A percentile compares a stretch with the other conserved stretches of the same genome.
Evolutionary conservation across 148 eudicot species (phyloP).

Genomic region (Nepenthes mirabilis): DNA sequence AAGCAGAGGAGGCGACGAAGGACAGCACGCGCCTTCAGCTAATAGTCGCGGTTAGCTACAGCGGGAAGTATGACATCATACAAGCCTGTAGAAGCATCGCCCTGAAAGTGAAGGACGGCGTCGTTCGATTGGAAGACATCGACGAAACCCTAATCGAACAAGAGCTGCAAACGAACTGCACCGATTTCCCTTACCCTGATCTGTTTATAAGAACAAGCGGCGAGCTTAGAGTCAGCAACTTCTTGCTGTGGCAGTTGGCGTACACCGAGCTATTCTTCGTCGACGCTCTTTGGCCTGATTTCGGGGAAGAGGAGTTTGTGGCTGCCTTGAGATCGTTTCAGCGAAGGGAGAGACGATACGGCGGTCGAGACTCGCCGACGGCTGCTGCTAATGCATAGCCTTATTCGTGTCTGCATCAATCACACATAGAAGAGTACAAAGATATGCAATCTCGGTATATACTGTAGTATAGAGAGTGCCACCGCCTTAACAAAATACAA

Average conservation of each 20-base stretch:
- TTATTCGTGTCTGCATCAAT: too few relatives aligned
- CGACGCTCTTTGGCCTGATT: slow-evolving; percentile 59
- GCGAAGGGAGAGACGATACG: slow-evolving; percentile 57
- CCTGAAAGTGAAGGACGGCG: slow-evolving; percentile 43
- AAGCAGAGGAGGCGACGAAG: slow-evolving; percentile 41
- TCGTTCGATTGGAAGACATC: slow-evolving; percentile 35
- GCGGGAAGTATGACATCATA: slow-evolving; percentile 55
- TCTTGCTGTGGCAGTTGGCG: slow-evolving; percentile 76
- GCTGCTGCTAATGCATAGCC: too few relatives aligned
- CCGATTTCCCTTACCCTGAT: slow-evolving; percentile 51
- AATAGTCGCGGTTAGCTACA: slow-evolving; percentile 53
- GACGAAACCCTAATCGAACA: slow-evolving; percentile 37
- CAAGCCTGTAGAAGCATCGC: slow-evolving; percentile 65
- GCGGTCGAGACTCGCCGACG: slow-evolving; percentile 14
- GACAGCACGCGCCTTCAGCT: slow-evolving; percentile 48
- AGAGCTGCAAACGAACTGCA: slow-evolving; percentile 52
- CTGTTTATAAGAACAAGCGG: slow-evolving; percentile 68
- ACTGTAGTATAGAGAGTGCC: too few relatives aligned
- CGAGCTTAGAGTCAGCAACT: slow-evolving; percentile 68
- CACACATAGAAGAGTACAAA: too few relatives aligned
- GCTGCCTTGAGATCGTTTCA: slow-evolving; percentile 53
- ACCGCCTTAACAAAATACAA: too few relatives aligned
- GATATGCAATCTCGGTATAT: too few relatives aligned
- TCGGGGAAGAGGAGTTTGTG: slow-evolving; percentile 47
- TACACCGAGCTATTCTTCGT: slow-evolving; percentile 57